phyloP scores from a whole-genome alignment of 2,329 filamentous ascomycete species.

The Scedosporium minutisporum region DNA sequence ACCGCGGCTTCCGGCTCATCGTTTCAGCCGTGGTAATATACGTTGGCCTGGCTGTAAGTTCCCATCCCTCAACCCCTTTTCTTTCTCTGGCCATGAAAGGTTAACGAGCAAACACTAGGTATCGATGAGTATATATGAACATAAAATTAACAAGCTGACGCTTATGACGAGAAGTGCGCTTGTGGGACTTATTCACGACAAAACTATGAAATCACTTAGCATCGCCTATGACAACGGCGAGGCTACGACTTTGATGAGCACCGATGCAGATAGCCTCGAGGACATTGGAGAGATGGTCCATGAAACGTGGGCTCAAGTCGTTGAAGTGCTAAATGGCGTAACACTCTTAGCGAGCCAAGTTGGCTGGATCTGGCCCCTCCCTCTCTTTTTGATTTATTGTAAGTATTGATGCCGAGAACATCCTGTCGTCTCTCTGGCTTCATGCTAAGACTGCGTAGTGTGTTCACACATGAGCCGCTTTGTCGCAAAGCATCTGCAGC shows the following conservation, averaged over 20 bases:
- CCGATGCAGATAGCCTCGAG: background rate
- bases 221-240: background rate
- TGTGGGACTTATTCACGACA: background rate
- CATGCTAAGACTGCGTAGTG: background rate
- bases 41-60: background rate
- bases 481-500: background rate
- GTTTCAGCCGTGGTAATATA: background rate
- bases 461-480: constrained; percentile 2
- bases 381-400: constrained; percentile 3
- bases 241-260: constrained; percentile 4
- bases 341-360: background rate
- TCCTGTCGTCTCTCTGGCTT: no score
- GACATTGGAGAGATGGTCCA: background rate
- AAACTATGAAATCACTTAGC: background rate
- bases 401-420: background rate
- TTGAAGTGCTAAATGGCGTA: background rate
- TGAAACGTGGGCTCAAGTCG: background rate
- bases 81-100: background rate
- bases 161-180: background rate
- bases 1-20: background rate
- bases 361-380: background rate
- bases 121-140: background rate
- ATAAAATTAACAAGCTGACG: background rate
- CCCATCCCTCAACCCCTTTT: background rate
- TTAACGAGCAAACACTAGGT: background rate